phyloP scores from a whole-genome alignment of 2,329 filamentous ascomycete species.

The Aureobasidium lini region DNA sequence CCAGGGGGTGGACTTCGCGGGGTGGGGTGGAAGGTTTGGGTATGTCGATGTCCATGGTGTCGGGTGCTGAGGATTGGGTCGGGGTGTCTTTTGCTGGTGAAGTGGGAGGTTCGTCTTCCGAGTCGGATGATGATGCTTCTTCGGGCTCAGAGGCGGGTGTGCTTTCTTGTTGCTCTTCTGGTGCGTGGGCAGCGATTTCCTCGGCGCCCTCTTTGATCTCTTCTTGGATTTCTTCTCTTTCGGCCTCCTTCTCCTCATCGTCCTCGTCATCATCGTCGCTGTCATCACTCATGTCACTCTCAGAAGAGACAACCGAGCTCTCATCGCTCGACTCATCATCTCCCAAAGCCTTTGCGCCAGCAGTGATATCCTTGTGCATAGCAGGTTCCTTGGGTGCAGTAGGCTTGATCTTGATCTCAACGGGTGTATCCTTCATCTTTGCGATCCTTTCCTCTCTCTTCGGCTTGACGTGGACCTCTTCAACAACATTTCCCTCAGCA shows the following conservation, averaged over 20 bases:
- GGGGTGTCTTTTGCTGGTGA: neutral
- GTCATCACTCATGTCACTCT: slow-evolving; percentile 1
- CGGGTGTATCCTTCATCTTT: slow-evolving; percentile 1
- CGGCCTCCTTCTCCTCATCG: neutral
- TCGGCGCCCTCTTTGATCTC: slow-evolving; percentile 20
- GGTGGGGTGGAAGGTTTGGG: neutral
- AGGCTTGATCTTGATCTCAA: slow-evolving; percentile 12
- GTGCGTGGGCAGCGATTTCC: slow-evolving; percentile 10
- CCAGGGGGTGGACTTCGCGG: slow-evolving; percentile 66
- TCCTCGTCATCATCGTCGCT: neutral
- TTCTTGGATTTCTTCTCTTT: neutral
- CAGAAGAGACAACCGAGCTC: slow-evolving; percentile 6
- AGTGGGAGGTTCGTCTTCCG: neutral
- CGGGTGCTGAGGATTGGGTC: neutral
- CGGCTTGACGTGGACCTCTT: slow-evolving; percentile 34
- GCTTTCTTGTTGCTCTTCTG: neutral
- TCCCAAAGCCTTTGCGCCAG: slow-evolving; percentile 14
- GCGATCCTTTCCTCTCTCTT: slow-evolving; percentile 9
- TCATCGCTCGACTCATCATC: slow-evolving; percentile 12
- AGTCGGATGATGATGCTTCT: neutral
- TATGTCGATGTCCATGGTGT: neutral
- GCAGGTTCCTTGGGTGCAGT: slow-evolving; percentile 17
- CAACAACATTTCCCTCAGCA: slow-evolving; percentile 66
- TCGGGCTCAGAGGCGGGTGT: neutral
- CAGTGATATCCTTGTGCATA: slow-evolving; percentile 1